Percentiles rank a stretch among this genome's conserved stretches.
Evolutionary conservation across 148 eudicot genomes (phyloP).

Genomic region (Nepenthes mirabilis): DNA sequence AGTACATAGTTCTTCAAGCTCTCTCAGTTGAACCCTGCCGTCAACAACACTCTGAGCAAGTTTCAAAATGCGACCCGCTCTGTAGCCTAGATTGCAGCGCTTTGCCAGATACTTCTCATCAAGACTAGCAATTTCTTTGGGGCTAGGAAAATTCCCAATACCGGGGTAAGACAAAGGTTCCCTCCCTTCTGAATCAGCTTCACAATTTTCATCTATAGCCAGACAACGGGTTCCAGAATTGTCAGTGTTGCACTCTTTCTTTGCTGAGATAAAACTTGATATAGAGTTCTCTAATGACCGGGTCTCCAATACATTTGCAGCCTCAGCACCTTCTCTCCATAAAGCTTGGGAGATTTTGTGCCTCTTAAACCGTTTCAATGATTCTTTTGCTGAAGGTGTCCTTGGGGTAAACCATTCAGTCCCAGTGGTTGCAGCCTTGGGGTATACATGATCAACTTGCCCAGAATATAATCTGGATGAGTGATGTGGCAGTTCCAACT

Average conservation of each 20-base stretch:
- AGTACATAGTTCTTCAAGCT: constrained; percentile 37
- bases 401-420: constrained; percentile 23
- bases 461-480: constrained; percentile 4
- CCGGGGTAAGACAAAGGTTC: constrained; percentile 5
- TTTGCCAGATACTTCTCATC: constrained; percentile 45
- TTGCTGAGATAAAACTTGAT: not conserved
- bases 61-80: constrained; percentile 60
- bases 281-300: constrained; percentile 3
- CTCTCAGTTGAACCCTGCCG: constrained; percentile 41
- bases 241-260: not conserved
- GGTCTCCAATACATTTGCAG: constrained; percentile 4
- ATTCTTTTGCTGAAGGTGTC: constrained; percentile 53
- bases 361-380: constrained; percentile 15
- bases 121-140: constrained; percentile 46
- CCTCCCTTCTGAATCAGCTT: constrained; percentile 8
- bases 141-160: constrained; percentile 66
- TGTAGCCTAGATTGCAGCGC: constrained; percentile 72
- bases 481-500: constrained; percentile 16
- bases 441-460: constrained; percentile 7
- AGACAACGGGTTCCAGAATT: not conserved
- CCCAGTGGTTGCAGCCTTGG: constrained; percentile 8
- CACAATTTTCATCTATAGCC: not conserved
- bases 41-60: constrained; percentile 49
- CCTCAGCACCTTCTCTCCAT: constrained; percentile 8
- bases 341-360: constrained; percentile 10